phyloP scores from a whole-genome alignment of 345 rosid genomes.

The Bruguiera parviflora region DNA sequence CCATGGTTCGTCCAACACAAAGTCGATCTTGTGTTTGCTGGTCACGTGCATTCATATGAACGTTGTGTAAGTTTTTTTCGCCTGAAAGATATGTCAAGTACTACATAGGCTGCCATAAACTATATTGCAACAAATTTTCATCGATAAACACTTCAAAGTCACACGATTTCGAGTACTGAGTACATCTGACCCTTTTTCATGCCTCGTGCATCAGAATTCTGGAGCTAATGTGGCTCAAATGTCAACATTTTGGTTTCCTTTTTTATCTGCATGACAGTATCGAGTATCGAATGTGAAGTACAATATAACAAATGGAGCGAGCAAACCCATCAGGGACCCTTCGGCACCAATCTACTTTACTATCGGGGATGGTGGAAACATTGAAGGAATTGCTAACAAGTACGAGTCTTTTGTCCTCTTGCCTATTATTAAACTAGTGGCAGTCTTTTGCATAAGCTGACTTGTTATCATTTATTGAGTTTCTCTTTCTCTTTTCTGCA shows the following conservation, averaged over 20 bases:
- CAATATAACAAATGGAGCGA: conserved; percentile 31
- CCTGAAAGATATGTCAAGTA: background rate
- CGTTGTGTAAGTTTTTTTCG: conserved; percentile 23
- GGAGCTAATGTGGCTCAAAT: no score
- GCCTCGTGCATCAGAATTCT: no score
- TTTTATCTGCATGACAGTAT: conserved; percentile 6
- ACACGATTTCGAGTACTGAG: no score
- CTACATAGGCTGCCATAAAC: no score
- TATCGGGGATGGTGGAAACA: conserved; percentile 42
- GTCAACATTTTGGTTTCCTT: no score
- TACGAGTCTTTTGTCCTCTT: background rate
- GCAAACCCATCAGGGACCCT: conserved; percentile 24
- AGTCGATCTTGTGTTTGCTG: conserved; percentile 39
- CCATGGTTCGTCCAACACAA: conserved; percentile 34
- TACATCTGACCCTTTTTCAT: no score
- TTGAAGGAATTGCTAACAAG: conserved; percentile 37
- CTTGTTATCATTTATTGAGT: no score
- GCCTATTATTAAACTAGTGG: background rate
- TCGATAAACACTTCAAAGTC: no score
- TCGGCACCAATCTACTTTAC: conserved; percentile 37
- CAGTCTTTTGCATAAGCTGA: background rate
- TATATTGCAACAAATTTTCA: no score
- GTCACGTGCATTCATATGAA: conserved; percentile 42
- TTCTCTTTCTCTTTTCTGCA: background rate
- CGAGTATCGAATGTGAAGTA: conserved; percentile 34